Base-by-base conservation (phyloP, 2,329 filamentous ascomycete genomes). In the Verticillium isaacii region DNA sequence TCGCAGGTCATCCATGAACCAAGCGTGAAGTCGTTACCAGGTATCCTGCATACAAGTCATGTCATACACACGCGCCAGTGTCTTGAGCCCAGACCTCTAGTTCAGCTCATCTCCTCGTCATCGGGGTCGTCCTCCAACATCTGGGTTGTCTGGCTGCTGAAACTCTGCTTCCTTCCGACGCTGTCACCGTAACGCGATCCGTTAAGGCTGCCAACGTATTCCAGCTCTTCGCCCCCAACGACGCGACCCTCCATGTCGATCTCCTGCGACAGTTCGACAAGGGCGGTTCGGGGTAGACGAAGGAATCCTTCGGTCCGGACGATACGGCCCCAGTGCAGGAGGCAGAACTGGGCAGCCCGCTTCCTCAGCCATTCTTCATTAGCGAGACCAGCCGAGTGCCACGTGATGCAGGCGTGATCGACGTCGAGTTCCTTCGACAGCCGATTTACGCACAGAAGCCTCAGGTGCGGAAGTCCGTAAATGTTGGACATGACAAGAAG, bases 401-500 rank as follows among this genome's bases (percentile, higher is more conserved):
- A 99, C 61, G 97, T 93, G 68, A 96, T 89, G 66, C 95, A 97
- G 2, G 94, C 94, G 71, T 97, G 93, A 63, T 96, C 92, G 45
- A 98, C 90, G 72, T 98, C 94, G 3, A 99, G 85, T 72, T 99
- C 95, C 64, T 92, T 90, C 61, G 91, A 89, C 3, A 99, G 83
- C 9, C 95, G 87, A 72, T 97, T 94, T 60, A 98, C 91, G 73
- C 94, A 97, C 1, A 98, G 83, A 8, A 97, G 85, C 23, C 94
- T 90, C 29, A 99, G 86, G 67, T 95, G 92, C 1, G 93, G 93
- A 79, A 99, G 96, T 72, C 97, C 94, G 78, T 99, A 99, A 56
- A 98, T 91, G 74, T 98, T 97, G 54, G 93, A 93, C 91, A 99
- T 96, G 66, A 99, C 94, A 3, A 99, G 84, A 75, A 99, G 87